These are phyloP conservation scores for Aegilops sharonensis DNA, from an alignment of 176 grass and related monocot genomes.

Conservation along the genomic window DNA sequence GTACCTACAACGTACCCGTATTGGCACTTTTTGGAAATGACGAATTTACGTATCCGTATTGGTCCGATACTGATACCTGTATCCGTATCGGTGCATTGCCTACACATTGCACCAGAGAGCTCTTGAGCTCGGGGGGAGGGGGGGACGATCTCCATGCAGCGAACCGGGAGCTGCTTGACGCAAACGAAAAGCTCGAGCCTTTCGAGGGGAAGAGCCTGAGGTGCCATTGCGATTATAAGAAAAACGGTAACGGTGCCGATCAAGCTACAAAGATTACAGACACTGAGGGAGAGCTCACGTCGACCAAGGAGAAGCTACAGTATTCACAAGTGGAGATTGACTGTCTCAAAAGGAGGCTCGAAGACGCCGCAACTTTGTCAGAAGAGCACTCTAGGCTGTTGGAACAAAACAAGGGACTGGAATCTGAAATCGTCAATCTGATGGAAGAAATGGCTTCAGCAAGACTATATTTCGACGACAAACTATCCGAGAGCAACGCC, in stretches of 20 bases:
- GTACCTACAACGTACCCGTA: no score
- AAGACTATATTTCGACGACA: slow-evolving; percentile 12
- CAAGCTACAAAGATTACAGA: slow-evolving; percentile 3
- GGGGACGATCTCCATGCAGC: slow-evolving; percentile 37
- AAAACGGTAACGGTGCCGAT: slow-evolving; percentile 20
- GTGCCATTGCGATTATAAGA: slow-evolving; percentile 30
- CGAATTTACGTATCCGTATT: no score
- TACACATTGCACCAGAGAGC: slow-evolving; percentile 53
- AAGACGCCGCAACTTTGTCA: slow-evolving; percentile 19
- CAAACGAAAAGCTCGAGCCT: slow-evolving; percentile 34
- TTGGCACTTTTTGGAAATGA: no score
- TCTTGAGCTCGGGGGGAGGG: slow-evolving; percentile 30
- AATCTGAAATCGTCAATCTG: slow-evolving; percentile 27
- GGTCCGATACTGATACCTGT: no score
- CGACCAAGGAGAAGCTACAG: slow-evolving; percentile 23
- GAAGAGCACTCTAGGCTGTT: slow-evolving; percentile 28
- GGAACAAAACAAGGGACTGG: slow-evolving; percentile 23
- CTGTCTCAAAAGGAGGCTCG: slow-evolving; percentile 34
- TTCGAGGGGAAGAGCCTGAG: slow-evolving; percentile 37
- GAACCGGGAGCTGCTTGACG: slow-evolving; percentile 24
- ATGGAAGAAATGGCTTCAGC: slow-evolving; percentile 28
- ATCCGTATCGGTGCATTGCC: neutral
- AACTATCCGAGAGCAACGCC: slow-evolving; percentile 18
- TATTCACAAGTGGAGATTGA: slow-evolving; percentile 35
- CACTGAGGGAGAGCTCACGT: neutral